Evolutionary conservation across 805 yeast genomes (phyloP).

Genomic region (Soucietia sequanensis): DNA sequence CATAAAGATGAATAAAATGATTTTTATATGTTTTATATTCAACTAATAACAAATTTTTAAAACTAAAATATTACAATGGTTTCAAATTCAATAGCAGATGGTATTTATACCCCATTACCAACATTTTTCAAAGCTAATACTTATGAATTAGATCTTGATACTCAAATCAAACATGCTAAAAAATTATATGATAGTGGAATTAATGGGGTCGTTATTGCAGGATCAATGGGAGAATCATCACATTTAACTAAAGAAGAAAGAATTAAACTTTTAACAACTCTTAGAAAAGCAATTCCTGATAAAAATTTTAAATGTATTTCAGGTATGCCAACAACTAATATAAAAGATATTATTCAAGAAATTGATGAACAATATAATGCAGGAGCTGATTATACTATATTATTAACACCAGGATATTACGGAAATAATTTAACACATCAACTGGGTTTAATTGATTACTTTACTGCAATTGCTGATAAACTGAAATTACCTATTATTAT

Average conservation of each 20-base stretch:
- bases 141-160: constrained; percentile 25
- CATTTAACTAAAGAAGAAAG: constrained; percentile 33
- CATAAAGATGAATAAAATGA: neutral
- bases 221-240: constrained; percentile 41
- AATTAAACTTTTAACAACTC: constrained; percentile 19
- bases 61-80: neutral
- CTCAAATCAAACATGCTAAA: constrained; percentile 30
- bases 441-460: constrained; percentile 31
- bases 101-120: constrained; percentile 31
- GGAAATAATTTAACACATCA: constrained; percentile 30
- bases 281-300: constrained; percentile 30
- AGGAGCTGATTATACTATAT: constrained; percentile 33
- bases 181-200: constrained; percentile 26
- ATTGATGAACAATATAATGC: constrained; percentile 21
- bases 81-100: constrained; percentile 7
- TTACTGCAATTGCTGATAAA: constrained; percentile 25
- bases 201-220: constrained; percentile 34
- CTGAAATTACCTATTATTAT: constrained; percentile 34
- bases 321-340: constrained; percentile 22
- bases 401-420: constrained; percentile 35
- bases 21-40: no score
- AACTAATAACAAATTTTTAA: no score
- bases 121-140: constrained; percentile 25
- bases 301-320: constrained; percentile 28
- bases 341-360: constrained; percentile 25